A percentile compares a stretch with the other conserved stretches of the same genome.
phyloP scores from a whole-genome alignment of 139 green algal species.

The Closterium sp. region DNA sequence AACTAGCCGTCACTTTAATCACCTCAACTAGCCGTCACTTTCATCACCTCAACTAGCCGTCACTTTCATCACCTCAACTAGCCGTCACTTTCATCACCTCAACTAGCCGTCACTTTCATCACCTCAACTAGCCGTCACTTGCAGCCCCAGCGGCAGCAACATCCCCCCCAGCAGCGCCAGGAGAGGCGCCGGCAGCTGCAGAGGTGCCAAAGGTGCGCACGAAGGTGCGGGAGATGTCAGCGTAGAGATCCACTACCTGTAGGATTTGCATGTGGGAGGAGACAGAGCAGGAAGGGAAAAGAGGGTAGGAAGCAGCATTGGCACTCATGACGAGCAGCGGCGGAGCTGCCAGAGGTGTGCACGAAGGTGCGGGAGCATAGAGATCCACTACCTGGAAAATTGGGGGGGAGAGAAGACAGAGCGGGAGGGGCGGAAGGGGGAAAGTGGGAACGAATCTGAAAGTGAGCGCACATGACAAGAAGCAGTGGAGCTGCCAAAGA shows the following conservation, averaged over 20 bases:
- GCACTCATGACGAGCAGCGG: too few relatives aligned
- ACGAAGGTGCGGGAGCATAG: constrained; percentile 52
- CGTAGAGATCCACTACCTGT: constrained; percentile 60
- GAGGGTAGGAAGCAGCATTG: not conserved
- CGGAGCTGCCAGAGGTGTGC: constrained; percentile 10
- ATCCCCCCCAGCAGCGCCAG: not conserved
- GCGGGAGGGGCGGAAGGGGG: too few relatives aligned
- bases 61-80: too few relatives aligned
- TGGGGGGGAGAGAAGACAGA: too few relatives aligned
- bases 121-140: not conserved
- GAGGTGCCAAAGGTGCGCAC: constrained; percentile 30
- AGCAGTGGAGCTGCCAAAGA: constrained; percentile 1
- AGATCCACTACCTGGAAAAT: constrained; percentile 60
- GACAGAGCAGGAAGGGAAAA: not conserved
- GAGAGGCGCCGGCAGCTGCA: not conserved
- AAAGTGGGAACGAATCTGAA: too few relatives aligned
- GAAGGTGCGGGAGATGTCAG: constrained; percentile 51
- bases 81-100: too few relatives aligned
- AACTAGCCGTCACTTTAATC: too few relatives aligned
- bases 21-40: too few relatives aligned
- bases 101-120: too few relatives aligned
- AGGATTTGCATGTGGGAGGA: too few relatives aligned
- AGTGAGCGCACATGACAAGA: too few relatives aligned
- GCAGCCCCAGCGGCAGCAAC: not conserved
- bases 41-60: too few relatives aligned